Base-by-base conservation (phyloP, 768 basidiomycete genomes). In the Nidularia sp. region DNA sequence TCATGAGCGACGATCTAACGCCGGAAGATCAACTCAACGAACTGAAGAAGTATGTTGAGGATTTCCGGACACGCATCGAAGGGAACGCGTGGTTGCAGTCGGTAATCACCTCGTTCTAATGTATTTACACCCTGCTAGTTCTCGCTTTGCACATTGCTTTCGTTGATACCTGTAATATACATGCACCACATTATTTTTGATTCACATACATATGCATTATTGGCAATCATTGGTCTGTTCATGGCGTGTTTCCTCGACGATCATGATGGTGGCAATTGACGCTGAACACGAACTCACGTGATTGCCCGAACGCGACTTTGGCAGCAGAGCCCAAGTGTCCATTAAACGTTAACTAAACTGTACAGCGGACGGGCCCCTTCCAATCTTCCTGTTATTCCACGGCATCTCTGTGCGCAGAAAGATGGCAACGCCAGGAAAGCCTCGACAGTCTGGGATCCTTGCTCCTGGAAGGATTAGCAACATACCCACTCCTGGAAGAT, bases 71-170 rank as follows among this genome's bases (percentile, higher is more conserved):
- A 6, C 77, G 76, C 49, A 82, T 98, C 43, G 88, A 94, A 61
- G 75, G 68, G 29, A 98, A 94, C 58, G 64, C 77, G 2, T 98
- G 94, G 94, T 69, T 89, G 47, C 78, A 81, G 60, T 78, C 79
- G 25, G 64, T 91, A 34, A 68, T 92, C 31, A 55, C 61, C 43
- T 66, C 70, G 0, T 58, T 75, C 4, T 76, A 58, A 65, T n/a
- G 31, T 22, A 18, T 18, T 13, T 32, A 45, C 33, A 6, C 25
- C 25, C 45, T 45, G 41, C 45, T 39, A 47, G 50, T 29, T 51
- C 51, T 49, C 58, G 52, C 46, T 60, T 43, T 55, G 53, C 32
- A 52, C 53, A 1, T 18, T 22, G 29, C 52, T 50, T 52, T 53
- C 52, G 42, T 47, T 55, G 48, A 45, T 53, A 25, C 51, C 51